Evolutionary conservation across 176 grass and related monocot genomes (phyloP).

Genomic region (Musa itinerans): DNA sequence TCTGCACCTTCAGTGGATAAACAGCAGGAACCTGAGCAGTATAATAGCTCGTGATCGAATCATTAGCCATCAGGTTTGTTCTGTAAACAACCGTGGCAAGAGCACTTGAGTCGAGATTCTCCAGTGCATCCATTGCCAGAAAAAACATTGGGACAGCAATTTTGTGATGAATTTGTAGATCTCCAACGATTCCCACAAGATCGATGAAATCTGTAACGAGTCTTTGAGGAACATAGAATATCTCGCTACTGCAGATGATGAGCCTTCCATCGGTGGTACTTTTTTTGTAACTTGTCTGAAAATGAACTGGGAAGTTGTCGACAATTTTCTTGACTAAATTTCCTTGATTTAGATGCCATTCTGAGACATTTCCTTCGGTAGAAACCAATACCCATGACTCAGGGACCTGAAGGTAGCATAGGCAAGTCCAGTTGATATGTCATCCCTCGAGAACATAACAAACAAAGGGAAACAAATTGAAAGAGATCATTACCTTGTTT

Average conservation of each 20-base stretch:
- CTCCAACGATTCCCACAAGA: slow-evolving; percentile 67
- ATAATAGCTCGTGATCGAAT: slow-evolving; percentile 74
- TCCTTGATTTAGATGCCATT: slow-evolving; percentile 92
- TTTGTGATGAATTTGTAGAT: slow-evolving; percentile 84
- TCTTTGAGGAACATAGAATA: slow-evolving; percentile 67
- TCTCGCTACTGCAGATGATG: slow-evolving; percentile 62
- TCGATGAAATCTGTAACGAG: slow-evolving; percentile 91
- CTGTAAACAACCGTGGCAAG: slow-evolving; percentile 64
- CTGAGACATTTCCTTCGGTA: slow-evolving; percentile 42
- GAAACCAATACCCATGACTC: slow-evolving; percentile 71
- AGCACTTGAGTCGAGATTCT: slow-evolving; percentile 93
- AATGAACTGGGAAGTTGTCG: slow-evolving; percentile 83
- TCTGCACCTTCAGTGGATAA: slow-evolving; percentile 79
- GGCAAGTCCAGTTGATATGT: background rate
- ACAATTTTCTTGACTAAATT: slow-evolving; percentile 68
- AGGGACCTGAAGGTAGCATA: slow-evolving; percentile 40
- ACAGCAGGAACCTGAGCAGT: slow-evolving; percentile 76
- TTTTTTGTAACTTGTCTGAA: slow-evolving; percentile 87
- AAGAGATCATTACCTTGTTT: slow-evolving; percentile 53
- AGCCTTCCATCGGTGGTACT: slow-evolving; percentile 65
- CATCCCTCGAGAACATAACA: background rate
- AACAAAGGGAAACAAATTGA: background rate
- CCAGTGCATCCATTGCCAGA: slow-evolving; percentile 61
- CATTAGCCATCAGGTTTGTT: slow-evolving; percentile 45
- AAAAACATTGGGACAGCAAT: slow-evolving; percentile 83